These are phyloP conservation scores for Phaeosphaeria sp. DNA, from an alignment of 2,329 filamentous ascomycete species.

Conservation along the genomic window DNA sequence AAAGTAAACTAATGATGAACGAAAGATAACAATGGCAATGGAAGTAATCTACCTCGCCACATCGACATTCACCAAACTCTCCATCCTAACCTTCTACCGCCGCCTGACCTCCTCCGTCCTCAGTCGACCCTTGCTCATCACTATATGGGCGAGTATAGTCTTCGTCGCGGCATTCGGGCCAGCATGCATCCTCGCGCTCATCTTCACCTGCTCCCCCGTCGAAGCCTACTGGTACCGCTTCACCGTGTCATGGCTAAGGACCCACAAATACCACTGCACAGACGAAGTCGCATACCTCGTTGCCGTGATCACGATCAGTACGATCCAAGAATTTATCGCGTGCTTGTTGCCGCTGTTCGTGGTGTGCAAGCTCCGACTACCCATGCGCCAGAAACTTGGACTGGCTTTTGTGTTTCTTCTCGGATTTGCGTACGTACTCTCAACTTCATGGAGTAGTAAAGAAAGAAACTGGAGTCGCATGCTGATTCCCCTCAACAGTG, in stretches of 20 bases:
- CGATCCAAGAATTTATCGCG: constrained; percentile 19
- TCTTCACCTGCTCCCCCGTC: constrained; percentile 20
- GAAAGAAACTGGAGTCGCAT: background rate
- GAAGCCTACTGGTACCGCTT: constrained; percentile 26
- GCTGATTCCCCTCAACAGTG: constrained; percentile 1
- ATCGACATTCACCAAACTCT: constrained; percentile 22
- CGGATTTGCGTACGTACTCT: constrained; percentile 11
- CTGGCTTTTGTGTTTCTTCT: constrained; percentile 13
- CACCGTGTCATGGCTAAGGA: constrained; percentile 11
- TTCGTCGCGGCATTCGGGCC: constrained; percentile 18
- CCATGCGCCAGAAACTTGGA: constrained; percentile 18
- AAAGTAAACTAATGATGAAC: background rate
- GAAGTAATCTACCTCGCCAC: constrained; percentile 25
- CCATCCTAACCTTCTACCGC: constrained; percentile 23
- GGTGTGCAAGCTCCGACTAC: constrained; percentile 18
- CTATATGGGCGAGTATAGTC: constrained; percentile 12
- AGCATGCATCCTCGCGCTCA: constrained; percentile 10
- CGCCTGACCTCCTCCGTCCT: constrained; percentile 17
- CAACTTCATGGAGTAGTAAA: background rate
- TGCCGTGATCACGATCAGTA: constrained; percentile 16
- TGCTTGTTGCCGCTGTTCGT: constrained; percentile 22
- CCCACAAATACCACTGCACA: constrained; percentile 18
- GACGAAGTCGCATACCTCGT: constrained; percentile 17
- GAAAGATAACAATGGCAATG: constrained; percentile 17
- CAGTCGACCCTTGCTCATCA: constrained; percentile 8